A percentile compares a stretch with the other conserved stretches of the same genome.
Conservation (phyloP, 1,284 basidiomycete species). For the Filobasidium uniguttulatum region DNA sequence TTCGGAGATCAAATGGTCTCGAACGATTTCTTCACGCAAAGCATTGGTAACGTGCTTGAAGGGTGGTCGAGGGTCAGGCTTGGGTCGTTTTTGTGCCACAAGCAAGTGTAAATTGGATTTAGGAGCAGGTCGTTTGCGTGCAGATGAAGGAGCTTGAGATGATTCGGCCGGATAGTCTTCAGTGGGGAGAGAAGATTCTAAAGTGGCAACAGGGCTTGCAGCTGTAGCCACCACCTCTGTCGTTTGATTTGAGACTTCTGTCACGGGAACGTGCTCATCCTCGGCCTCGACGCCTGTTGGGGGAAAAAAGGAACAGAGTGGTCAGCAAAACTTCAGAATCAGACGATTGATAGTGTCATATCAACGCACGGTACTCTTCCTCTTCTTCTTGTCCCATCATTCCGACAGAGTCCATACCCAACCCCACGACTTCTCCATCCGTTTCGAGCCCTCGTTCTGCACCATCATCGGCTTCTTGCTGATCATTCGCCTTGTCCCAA, state of each 20-base stretch:
- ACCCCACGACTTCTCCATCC: not conserved
- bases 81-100: not conserved
- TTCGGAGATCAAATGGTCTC: not conserved
- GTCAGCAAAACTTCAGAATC: not conserved
- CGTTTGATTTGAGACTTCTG: too few species aligned
- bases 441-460: not conserved
- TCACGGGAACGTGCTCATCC: too few species aligned
- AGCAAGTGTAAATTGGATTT: not conserved
- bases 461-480: not conserved
- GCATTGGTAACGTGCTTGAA: slow-evolving; percentile 3
- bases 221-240: too few species aligned
- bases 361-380: not conserved
- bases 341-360: not conserved
- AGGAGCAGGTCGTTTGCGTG: not conserved
- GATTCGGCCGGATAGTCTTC: not conserved
- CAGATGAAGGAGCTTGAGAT: not conserved
- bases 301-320: not conserved
- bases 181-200: not conserved
- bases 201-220: too few species aligned
- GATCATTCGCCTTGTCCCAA: not conserved
- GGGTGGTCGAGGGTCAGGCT: not conserved
- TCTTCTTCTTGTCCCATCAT: too few species aligned
- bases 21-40: not conserved
- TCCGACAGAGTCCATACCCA: too few species aligned
- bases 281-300: not conserved